Evolutionary conservation across 345 rosid genomes (phyloP).

Genomic region (Dipteronia sinensis): DNA sequence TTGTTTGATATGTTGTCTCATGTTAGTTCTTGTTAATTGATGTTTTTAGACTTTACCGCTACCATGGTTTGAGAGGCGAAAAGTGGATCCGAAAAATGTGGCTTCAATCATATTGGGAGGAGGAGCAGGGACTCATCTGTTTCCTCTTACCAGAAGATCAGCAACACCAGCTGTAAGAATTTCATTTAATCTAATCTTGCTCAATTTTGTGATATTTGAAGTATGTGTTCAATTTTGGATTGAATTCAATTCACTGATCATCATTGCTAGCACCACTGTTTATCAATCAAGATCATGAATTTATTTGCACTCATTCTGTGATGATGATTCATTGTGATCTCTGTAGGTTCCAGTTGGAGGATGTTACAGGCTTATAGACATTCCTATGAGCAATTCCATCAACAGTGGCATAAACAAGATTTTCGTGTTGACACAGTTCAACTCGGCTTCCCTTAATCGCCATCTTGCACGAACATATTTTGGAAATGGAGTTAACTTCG

Average conservation of each 20-base stretch:
- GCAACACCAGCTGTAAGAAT: slow-evolving; percentile 93
- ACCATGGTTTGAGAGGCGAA: slow-evolving; percentile 50
- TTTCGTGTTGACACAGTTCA: slow-evolving; percentile 90
- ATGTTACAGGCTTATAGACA: slow-evolving; percentile 89
- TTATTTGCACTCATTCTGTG: neutral
- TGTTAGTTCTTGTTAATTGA: slow-evolving; percentile 5
- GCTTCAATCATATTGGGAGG: slow-evolving; percentile 94
- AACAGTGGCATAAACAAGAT: slow-evolving; percentile 95
- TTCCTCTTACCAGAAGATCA: slow-evolving; percentile 87
- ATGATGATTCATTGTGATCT: slow-evolving; percentile 15
- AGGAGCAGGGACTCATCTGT: slow-evolving; percentile 87
- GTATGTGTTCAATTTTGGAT: neutral
- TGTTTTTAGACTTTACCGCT: slow-evolving; percentile 47
- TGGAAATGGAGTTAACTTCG: slow-evolving; percentile 91
- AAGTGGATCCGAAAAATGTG: slow-evolving; percentile 80
- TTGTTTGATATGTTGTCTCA: slow-evolving; percentile 8
- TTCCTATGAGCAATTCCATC: slow-evolving; percentile 98
- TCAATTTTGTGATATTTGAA: neutral
- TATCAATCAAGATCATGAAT: neutral
- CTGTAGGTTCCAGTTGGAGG: slow-evolving; percentile 93
- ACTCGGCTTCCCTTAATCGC: slow-evolving; percentile 93
- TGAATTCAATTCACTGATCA: neutral
- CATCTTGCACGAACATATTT: slow-evolving; percentile 86
- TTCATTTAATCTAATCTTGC: neutral
- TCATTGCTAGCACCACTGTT: neutral